A percentile compares a stretch with the other conserved stretches of the same genome.
Conservation (phyloP, 805 yeast genomes). For the Zygotorulaspora danielsina region DNA sequence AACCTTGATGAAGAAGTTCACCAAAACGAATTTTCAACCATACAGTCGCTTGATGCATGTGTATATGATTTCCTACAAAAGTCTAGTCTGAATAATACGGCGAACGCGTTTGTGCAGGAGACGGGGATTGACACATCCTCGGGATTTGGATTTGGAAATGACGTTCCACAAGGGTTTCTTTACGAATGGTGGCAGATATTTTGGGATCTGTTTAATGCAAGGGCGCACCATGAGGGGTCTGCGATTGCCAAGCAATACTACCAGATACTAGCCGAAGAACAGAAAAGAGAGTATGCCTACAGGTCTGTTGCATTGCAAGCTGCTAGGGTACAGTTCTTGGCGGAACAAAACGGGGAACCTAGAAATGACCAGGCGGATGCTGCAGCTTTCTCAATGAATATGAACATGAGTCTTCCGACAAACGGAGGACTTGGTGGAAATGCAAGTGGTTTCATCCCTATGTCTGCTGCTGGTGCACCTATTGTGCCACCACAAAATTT, state of each 20-base stretch:
- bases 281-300: constrained; percentile 53
- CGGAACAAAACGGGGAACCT: constrained; percentile 38
- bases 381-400: constrained; percentile 13
- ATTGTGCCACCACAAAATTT: background rate
- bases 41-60: constrained; percentile 71
- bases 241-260: constrained; percentile 66
- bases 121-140: constrained; percentile 48
- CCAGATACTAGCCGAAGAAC: constrained; percentile 56
- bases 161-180: constrained; percentile 81
- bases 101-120: constrained; percentile 67
- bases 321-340: constrained; percentile 44
- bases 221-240: constrained; percentile 62
- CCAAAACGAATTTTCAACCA: constrained; percentile 18
- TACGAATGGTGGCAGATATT: constrained; percentile 96
- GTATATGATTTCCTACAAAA: constrained; percentile 81
- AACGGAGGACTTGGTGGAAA: background rate
- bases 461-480: background rate
- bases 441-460: background rate
- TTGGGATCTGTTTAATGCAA: constrained; percentile 88
- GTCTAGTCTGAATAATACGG: constrained; percentile 66
- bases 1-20: background rate
- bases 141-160: constrained; percentile 39
- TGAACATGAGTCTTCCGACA: background rate
- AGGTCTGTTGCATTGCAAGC: constrained; percentile 43
- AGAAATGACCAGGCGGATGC: constrained; percentile 34